Conservation (phyloP, 2,329 filamentous ascomycete species). For the Capronia epimyces region DNA sequence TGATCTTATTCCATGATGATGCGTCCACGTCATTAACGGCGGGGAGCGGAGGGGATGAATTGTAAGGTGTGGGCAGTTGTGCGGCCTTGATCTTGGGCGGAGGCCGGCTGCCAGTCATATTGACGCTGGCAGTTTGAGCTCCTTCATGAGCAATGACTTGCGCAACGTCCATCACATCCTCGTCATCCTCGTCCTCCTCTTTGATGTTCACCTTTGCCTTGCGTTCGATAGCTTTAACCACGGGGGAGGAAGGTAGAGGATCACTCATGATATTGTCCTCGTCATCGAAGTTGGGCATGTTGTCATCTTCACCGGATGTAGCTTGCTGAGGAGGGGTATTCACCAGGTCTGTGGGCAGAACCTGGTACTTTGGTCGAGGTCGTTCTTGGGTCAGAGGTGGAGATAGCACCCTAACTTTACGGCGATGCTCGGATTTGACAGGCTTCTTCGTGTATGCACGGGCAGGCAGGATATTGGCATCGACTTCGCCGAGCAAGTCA, state of each 20-base stretch:
- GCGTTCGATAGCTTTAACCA: constrained; percentile 69
- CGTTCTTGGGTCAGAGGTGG: constrained; percentile 58
- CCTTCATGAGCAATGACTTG: constrained; percentile 65
- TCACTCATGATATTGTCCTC: constrained; percentile 86
- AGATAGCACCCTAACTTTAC: constrained; percentile 74
- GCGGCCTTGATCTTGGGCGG: constrained; percentile 68
- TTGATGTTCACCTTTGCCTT: constrained; percentile 55
- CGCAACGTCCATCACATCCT: constrained; percentile 72
- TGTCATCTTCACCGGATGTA: constrained; percentile 51
- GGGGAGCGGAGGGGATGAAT: constrained; percentile 62
- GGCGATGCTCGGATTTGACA: constrained; percentile 68
- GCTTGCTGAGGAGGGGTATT: constrained; percentile 38
- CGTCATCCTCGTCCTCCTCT: constrained; percentile 62
- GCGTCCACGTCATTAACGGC: constrained; percentile 66
- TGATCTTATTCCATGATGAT: constrained; percentile 82
- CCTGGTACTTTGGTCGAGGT: constrained; percentile 26
- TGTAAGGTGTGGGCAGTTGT: constrained; percentile 63
- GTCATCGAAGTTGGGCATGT: constrained; percentile 56
- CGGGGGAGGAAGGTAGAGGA: constrained; percentile 77
- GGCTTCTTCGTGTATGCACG: constrained; percentile 55
- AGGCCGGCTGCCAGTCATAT: constrained; percentile 74
- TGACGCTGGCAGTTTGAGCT: constrained; percentile 59
- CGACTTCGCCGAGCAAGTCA: constrained; percentile 78
- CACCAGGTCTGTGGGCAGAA: constrained; percentile 42
- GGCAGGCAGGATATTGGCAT: constrained; percentile 63